Percentiles rank a stretch among this genome's conserved stretches.
phyloP scores from a whole-genome alignment of 2,329 filamentous ascomycete genomes.

The Nothophoma quercina region DNA sequence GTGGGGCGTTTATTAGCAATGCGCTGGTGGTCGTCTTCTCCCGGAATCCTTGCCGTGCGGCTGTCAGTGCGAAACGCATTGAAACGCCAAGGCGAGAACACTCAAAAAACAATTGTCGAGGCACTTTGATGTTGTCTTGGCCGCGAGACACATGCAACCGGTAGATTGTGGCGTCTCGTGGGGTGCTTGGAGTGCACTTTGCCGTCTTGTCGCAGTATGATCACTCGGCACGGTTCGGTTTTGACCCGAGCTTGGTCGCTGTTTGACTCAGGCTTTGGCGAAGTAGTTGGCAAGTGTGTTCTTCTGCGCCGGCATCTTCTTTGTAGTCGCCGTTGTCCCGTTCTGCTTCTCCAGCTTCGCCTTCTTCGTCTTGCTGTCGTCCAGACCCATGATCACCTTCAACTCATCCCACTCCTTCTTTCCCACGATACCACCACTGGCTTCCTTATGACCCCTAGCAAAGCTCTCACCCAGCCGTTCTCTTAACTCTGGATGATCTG shows the following conservation, averaged over 20 bases:
- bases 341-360: slow-evolving; percentile 27
- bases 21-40: slow-evolving; percentile 6
- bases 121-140: not conserved
- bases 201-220: not conserved
- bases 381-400: slow-evolving; percentile 65
- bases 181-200: not conserved
- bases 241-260: not conserved
- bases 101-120: not conserved
- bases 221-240: not conserved
- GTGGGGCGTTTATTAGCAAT: slow-evolving; percentile 23
- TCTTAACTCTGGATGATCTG: slow-evolving; percentile 44
- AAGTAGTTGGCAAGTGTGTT: slow-evolving; percentile 48
- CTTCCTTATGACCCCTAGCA: slow-evolving; percentile 72
- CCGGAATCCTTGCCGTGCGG: slow-evolving; percentile 12
- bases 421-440: slow-evolving; percentile 70
- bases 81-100: slow-evolving; percentile 20
- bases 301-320: slow-evolving; percentile 42
- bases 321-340: slow-evolving; percentile 40
- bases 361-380: slow-evolving; percentile 58
- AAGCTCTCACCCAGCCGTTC: slow-evolving; percentile 68
- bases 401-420: slow-evolving; percentile 70
- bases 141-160: not conserved
- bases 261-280: slow-evolving; percentile 19
- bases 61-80: slow-evolving; percentile 15
- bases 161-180: not conserved